Evolutionary conservation across 495 filamentous ascomycete species (phyloP).

Genomic region (Evernia prunastri): DNA sequence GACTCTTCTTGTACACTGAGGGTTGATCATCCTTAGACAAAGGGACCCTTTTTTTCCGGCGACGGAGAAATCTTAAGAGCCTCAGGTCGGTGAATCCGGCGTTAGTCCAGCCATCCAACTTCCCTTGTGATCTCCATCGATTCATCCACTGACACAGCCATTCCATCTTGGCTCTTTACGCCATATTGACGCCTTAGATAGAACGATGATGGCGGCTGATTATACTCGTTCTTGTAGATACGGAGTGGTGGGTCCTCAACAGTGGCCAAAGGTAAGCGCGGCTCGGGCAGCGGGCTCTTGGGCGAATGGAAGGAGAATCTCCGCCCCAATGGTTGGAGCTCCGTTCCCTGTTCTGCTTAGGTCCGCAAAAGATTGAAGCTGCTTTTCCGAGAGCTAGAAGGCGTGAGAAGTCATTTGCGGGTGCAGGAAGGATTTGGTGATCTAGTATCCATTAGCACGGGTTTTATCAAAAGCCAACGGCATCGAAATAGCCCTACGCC

Average conservation of each 20-base stretch:
- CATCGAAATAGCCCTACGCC: background rate
- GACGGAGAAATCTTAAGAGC: too few relatives aligned
- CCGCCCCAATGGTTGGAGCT: background rate
- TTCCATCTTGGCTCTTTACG: background rate
- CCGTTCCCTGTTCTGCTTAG: background rate
- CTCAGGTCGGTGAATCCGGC: too few relatives aligned
- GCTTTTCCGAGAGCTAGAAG: background rate
- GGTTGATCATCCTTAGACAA: background rate
- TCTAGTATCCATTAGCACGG: background rate
- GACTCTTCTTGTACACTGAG: background rate
- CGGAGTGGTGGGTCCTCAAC: background rate
- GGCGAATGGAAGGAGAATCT: background rate
- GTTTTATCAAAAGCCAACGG: background rate
- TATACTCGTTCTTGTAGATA: background rate
- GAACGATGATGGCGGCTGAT: background rate
- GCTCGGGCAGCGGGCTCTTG: background rate
- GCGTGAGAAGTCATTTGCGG: background rate
- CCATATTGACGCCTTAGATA: background rate
- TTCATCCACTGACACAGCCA: background rate
- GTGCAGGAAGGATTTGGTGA: background rate
- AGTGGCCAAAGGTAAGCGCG: background rate
- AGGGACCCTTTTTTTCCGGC: background rate
- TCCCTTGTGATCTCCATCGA: background rate
- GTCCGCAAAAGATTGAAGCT: background rate
- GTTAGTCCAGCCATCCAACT: background rate